A percentile compares a stretch with the other conserved stretches of the same genome.
Evolutionary conservation across 139 green algal species (phyloP).

Genomic region (Trebouxia sp.): DNA sequence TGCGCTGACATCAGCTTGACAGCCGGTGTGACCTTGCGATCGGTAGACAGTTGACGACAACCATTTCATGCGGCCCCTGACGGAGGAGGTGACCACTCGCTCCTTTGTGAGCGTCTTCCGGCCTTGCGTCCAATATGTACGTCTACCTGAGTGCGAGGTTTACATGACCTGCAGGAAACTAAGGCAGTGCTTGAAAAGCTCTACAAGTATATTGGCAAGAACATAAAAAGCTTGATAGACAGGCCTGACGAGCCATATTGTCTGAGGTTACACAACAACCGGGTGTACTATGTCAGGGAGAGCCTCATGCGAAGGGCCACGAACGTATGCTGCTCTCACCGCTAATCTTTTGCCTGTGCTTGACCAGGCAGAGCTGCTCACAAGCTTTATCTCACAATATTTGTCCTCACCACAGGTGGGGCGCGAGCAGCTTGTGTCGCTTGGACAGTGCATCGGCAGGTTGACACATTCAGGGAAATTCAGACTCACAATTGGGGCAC

Average conservation of each 20-base stretch:
- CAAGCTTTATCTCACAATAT: background rate
- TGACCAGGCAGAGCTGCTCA: background rate
- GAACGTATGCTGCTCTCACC: constrained; percentile 68
- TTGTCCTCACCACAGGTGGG: constrained; percentile 62
- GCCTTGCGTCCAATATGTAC: background rate
- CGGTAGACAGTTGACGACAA: too few relatives aligned
- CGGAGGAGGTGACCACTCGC: constrained; percentile 44
- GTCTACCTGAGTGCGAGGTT: background rate
- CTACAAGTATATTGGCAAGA: constrained; percentile 97
- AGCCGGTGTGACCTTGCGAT: too few relatives aligned
- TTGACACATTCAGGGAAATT: constrained; percentile 98
- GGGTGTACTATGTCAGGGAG: constrained; percentile 97
- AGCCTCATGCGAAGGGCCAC: constrained; percentile 86
- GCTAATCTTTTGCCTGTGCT: background rate
- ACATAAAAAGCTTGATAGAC: constrained; percentile 93
- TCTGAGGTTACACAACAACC: constrained; percentile 91
- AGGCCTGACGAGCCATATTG: constrained; percentile 78
- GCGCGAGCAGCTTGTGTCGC: constrained; percentile 85
- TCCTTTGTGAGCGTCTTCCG: too few relatives aligned
- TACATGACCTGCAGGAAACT: constrained; percentile 75
- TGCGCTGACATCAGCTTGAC: too few relatives aligned
- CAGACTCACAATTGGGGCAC: constrained; percentile 82
- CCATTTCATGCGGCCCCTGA: constrained; percentile 49
- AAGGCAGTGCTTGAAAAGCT: constrained; percentile 98
- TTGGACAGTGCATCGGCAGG: constrained; percentile 95